Percentiles rank a stretch among this genome's conserved stretches.
These are phyloP conservation scores for Avena atlantica DNA, from an alignment of 176 grass and related monocot genomes.

Conservation along the genomic window DNA sequence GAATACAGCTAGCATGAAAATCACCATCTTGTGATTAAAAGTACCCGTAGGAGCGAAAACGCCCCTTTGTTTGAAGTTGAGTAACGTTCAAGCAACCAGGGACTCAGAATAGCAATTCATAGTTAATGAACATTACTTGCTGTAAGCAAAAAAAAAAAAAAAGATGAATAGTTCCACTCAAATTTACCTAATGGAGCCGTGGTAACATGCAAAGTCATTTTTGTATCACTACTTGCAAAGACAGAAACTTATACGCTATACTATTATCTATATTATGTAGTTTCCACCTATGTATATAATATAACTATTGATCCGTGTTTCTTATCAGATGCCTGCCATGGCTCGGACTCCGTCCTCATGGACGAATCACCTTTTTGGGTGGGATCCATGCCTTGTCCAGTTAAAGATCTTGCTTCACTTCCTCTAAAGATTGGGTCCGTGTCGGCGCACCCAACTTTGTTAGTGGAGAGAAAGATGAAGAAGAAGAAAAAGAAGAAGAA, in stretches of 20 bases:
- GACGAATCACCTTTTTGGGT: too few species aligned
- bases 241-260: constrained; percentile 37
- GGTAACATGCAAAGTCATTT: constrained; percentile 44
- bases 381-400: too few species aligned
- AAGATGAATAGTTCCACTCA: background rate
- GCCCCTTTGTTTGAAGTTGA: background rate
- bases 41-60: background rate
- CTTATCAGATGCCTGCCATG: too few species aligned
- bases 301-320: too few species aligned
- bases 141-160: background rate
- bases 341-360: too few species aligned
- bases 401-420: background rate
- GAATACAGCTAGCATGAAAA: background rate
- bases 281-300: too few species aligned
- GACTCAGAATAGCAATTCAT: too few species aligned
- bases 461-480: background rate
- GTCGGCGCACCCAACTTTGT: background rate
- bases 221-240: constrained; percentile 86
- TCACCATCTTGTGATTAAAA: background rate
- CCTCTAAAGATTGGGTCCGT: background rate
- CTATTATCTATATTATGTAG: background rate
- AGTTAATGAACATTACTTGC: background rate
- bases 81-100: too few species aligned
- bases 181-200: background rate
- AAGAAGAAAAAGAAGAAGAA: background rate